Evolutionary conservation across 768 basidiomycete genomes (phyloP).

Genomic region (Boletus tomentosulus): DNA sequence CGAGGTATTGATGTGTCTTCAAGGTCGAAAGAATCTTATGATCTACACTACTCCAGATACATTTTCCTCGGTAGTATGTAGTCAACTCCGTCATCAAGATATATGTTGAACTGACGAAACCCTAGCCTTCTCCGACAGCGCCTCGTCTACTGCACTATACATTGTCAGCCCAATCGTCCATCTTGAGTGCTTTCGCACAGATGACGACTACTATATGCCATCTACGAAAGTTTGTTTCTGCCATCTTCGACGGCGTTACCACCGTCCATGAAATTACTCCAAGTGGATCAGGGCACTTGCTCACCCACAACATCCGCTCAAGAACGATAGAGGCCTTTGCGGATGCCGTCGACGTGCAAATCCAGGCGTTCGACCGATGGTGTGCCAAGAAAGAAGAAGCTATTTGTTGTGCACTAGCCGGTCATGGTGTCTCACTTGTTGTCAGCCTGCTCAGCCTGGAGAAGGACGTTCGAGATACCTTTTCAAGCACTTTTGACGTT

Average conservation of each 20-base stretch:
- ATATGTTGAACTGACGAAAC: conserved; percentile 1
- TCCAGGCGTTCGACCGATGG: conserved; percentile 61
- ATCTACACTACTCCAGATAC: conserved; percentile 34
- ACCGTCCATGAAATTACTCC: conserved; percentile 16
- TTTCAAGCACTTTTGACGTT: conserved; percentile 54
- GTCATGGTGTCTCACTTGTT: conserved; percentile 38
- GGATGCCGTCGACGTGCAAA: conserved; percentile 62
- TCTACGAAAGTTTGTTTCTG: conserved; percentile 56
- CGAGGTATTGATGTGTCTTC: conserved; percentile 70
- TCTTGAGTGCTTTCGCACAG: conserved; percentile 54
- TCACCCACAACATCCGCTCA: conserved; percentile 32
- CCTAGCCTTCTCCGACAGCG: conserved; percentile 45
- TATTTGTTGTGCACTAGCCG: conserved; percentile 57
- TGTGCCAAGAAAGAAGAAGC: conserved; percentile 65
- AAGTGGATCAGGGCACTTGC: conserved; percentile 19
- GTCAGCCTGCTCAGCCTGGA: conserved; percentile 67
- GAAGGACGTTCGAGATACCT: conserved; percentile 52
- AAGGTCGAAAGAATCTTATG: conserved; percentile 65
- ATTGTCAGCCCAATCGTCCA: conserved; percentile 60
- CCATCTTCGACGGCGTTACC: conserved; percentile 39
- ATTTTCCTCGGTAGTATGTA: conserved; percentile 33
- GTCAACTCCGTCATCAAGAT: background rate
- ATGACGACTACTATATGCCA: conserved; percentile 58
- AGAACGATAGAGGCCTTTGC: conserved; percentile 80
- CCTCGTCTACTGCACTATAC: conserved; percentile 68